Evolutionary conservation across 2,329 filamentous ascomycete genomes (phyloP).

Genomic region (Phialocephala sp.): DNA sequence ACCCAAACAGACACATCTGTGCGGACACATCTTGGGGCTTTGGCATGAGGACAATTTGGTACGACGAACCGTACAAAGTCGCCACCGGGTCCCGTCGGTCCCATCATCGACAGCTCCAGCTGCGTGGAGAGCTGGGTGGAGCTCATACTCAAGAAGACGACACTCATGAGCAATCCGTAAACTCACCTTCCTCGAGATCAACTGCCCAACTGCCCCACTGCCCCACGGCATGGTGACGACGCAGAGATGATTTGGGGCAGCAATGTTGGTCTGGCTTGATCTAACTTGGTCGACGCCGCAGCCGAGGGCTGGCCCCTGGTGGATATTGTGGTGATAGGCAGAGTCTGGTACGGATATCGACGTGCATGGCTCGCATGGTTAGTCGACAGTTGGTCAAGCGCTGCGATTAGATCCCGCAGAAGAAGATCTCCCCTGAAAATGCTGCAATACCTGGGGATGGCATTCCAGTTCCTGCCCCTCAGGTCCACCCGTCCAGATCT

Average conservation of each 20-base stretch:
- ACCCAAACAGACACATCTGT: slow-evolving; percentile 10
- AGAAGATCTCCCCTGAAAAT: slow-evolving; percentile 7
- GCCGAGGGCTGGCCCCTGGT: neutral
- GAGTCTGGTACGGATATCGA: slow-evolving; percentile 14
- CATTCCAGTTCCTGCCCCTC: neutral
- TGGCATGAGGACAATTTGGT: neutral
- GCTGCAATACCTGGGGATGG: neutral
- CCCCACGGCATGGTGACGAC: slow-evolving; percentile 25
- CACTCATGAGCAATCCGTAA: neutral
- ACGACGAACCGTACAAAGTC: neutral
- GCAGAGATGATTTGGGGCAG: slow-evolving; percentile 19
- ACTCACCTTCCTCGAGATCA: slow-evolving; percentile 17
- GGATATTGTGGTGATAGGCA: neutral
- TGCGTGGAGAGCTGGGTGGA: neutral
- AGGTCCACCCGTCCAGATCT: neutral
- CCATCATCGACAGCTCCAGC: neutral
- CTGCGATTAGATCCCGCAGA: slow-evolving; percentile 4
- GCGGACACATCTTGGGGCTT: neutral
- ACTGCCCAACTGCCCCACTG: no score
- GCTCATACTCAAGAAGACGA: neutral
- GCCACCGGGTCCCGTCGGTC: neutral
- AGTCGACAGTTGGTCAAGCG: neutral
- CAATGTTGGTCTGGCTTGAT: neutral
- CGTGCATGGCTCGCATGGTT: slow-evolving; percentile 10
- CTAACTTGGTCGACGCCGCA: slow-evolving; percentile 1